phyloP scores from a whole-genome alignment of 768 basidiomycete species.

The Saitozyma podzolica region DNA sequence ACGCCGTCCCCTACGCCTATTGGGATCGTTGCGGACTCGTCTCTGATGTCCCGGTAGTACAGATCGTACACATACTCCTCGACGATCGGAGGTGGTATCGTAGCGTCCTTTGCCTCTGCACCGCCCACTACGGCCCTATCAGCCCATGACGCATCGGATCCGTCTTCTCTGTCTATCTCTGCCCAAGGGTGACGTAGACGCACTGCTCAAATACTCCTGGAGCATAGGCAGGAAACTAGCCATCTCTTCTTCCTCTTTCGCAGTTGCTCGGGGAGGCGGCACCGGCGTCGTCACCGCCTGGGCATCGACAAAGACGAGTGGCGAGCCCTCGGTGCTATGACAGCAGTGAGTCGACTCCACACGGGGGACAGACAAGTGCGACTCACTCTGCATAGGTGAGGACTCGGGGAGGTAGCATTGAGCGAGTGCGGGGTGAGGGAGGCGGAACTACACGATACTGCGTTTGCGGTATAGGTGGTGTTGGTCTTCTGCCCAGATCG shows the following conservation, averaged over 20 bases:
- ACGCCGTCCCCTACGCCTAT: conserved; percentile 42
- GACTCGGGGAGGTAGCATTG: conserved; percentile 28
- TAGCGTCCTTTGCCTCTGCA: not conserved
- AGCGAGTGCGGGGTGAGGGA: conserved; percentile 13
- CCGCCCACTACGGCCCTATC: conserved; percentile 6
- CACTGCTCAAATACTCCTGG: conserved; percentile 47
- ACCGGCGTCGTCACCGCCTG: conserved; percentile 29
- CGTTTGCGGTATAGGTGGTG: not conserved
- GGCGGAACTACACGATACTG: conserved; percentile 21
- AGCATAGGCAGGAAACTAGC: conserved; percentile 52
- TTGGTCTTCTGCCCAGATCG: not conserved
- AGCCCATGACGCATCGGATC: not conserved
- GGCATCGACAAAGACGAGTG: conserved; percentile 43
- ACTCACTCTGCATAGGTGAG: conserved; percentile 33
- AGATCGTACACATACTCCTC: conserved; percentile 51
- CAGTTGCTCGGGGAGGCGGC: conserved; percentile 2
- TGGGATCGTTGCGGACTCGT: conserved; percentile 13
- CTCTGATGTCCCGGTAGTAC: conserved; percentile 48
- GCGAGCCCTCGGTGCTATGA: not conserved
- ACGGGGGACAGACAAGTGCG: not conserved
- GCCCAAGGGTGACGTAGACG: conserved; percentile 10
- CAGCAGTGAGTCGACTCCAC: too few relatives aligned
- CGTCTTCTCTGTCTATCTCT: too few relatives aligned
- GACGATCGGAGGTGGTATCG: not conserved
- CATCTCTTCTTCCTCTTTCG: conserved; percentile 44